Conservation (phyloP, 2,329 filamentous ascomycete species). For the Trichoderma citrinoviride region DNA sequence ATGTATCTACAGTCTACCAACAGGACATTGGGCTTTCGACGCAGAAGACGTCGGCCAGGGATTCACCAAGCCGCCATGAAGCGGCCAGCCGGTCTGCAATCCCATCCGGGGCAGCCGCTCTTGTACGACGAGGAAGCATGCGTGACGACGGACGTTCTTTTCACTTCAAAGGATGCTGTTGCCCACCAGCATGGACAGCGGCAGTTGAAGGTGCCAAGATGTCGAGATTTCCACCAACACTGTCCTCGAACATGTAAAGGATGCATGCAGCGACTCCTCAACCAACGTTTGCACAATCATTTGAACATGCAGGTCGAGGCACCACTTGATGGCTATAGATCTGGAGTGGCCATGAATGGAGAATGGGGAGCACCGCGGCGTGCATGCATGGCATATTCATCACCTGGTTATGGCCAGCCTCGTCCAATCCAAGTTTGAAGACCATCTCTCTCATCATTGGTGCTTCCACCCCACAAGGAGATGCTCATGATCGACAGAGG, state of each 20-base stretch:
- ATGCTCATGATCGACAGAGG: not conserved
- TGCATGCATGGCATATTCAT: not conserved
- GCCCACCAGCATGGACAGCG: not conserved
- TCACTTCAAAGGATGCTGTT: not conserved
- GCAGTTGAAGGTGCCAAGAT: slow-evolving; percentile 1
- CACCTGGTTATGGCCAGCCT: not conserved
- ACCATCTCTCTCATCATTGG: not conserved
- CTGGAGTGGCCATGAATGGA: no score
- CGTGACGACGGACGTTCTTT: no score
- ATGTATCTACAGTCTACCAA: no score
- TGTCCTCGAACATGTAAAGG: not conserved
- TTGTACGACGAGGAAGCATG: not conserved
- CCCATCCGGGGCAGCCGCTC: not conserved
- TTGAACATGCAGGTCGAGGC: no score
- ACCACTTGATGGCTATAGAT: no score
- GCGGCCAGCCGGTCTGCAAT: not conserved
- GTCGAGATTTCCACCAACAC: not conserved
- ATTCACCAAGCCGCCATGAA: not conserved
- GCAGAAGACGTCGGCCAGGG: not conserved
- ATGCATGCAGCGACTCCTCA: not conserved
- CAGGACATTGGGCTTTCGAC: not conserved
- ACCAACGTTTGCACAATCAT: no score
- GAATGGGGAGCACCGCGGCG: no score
- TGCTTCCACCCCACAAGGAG: not conserved
- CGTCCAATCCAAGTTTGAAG: not conserved